Evolutionary conservation across 2,329 filamentous ascomycete species (phyloP), one percentile per base, ranked within the genome.

Genomic region (Cladorrhinum sp.): DNA sequence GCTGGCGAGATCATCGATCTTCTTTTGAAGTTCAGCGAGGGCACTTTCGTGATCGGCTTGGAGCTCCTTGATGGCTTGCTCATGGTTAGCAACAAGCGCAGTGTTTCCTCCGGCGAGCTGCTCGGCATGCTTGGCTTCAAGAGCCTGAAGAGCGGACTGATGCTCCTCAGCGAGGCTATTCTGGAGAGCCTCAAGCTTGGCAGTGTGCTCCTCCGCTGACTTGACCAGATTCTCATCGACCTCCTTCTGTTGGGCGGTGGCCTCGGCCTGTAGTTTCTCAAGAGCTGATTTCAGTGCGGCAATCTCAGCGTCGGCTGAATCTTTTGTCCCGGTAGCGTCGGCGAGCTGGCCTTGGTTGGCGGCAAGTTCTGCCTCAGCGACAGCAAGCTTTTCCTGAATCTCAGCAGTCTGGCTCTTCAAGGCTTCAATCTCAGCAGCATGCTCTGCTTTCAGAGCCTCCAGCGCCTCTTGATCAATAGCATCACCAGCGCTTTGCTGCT

Each of bases 71-170:
- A 86, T 69, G 20, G 78, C 75, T 58, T 79, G 74, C 61, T 84
- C 79, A 27, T 83, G 79, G 1, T 77, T 78, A 12, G 75, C 74
- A 8, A 75, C 73, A 53, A 79, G 72, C 45, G 78, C 74, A 0
- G 76, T 68, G 65, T 78, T 75, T 58, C 76, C 78, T 66, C 80
- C 76, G 6, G 77, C 77, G 25, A 85, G 71, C 62, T 81, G 79
- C 50, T 78, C 76, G 29, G 78, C 75, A 64, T 86, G 81, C 64
- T 81, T 79, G n/a, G 77, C 72, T 69, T 85, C 79, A 50, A 87
- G 71, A 3, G 78, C 78, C 48, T 78, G 74, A 12, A 86, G 67
- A 18, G 78, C 74, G 48, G 78, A 72, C 50, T 78, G 70, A 64
- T 86, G 82, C 68, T 86, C 77, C 24, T 81, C 76, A 18, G 76